phyloP scores from a whole-genome alignment of 2,329 filamentous ascomycete species.

The Geosmithia flava region DNA sequence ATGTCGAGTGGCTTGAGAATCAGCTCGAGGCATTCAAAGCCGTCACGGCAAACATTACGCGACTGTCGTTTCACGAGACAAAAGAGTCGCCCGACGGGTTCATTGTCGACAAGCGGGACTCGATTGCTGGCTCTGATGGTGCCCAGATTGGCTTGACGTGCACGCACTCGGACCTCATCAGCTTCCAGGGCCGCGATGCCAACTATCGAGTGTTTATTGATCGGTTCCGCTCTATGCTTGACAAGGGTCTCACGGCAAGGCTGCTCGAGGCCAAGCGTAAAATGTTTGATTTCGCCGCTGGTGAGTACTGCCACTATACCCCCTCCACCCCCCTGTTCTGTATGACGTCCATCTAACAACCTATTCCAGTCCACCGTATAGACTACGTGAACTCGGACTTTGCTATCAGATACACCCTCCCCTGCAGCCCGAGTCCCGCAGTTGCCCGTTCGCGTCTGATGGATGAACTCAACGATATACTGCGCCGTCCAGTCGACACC shows the following conservation, averaged over 20 bases:
- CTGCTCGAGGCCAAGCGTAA: slow-evolving; percentile 9
- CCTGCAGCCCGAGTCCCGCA: slow-evolving; percentile 4
- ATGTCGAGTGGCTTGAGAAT: slow-evolving; percentile 12
- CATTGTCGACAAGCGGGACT: slow-evolving; percentile 11
- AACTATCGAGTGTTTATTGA: slow-evolving; percentile 11
- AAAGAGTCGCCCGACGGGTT: slow-evolving; percentile 9
- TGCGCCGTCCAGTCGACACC: slow-evolving; percentile 3
- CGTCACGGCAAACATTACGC: slow-evolving; percentile 9
- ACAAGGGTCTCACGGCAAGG: slow-evolving; percentile 4
- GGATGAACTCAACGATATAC: slow-evolving; percentile 1
- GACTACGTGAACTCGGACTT: slow-evolving; percentile 8
- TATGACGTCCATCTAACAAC: not conserved
- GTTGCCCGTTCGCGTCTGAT: slow-evolving; percentile 1
- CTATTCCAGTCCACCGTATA: slow-evolving; percentile 5
- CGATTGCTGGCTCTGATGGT: slow-evolving; percentile 12
- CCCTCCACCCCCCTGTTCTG: not conserved
- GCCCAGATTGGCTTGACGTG: slow-evolving; percentile 9
- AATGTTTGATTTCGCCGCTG: slow-evolving; percentile 6
- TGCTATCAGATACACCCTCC: slow-evolving; percentile 7
- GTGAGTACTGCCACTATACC: too few relatives aligned
- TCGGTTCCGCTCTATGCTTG: slow-evolving; percentile 10
- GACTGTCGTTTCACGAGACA: slow-evolving; percentile 14
- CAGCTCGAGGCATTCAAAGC: slow-evolving; percentile 14
- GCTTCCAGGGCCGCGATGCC: slow-evolving; percentile 12
- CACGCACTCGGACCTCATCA: slow-evolving; percentile 10